These are phyloP conservation scores for Podospora appendiculata DNA, from an alignment of 495 filamentous ascomycete genomes.

Conservation along the genomic window DNA sequence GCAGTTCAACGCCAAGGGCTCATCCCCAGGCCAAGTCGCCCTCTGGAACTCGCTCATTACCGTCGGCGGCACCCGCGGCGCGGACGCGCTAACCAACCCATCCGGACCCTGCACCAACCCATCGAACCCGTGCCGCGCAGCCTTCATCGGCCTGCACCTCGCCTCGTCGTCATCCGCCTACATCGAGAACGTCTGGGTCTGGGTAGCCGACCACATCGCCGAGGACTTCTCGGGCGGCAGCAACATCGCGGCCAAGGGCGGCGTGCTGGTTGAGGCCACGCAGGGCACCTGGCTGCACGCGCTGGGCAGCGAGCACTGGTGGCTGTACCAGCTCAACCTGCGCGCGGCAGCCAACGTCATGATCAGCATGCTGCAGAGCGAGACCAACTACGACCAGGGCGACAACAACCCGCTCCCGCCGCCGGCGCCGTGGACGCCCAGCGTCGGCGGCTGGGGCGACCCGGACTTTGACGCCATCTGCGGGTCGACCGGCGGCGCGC, in stretches of 20 bases:
- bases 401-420: constrained; percentile 52
- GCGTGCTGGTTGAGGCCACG: constrained; percentile 51
- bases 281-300: constrained; percentile 59
- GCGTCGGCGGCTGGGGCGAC: constrained; percentile 38
- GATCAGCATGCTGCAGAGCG: constrained; percentile 74
- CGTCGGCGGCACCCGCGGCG: constrained; percentile 51
- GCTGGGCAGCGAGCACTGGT: constrained; percentile 65
- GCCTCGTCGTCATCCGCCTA: constrained; percentile 50
- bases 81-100: constrained; percentile 23
- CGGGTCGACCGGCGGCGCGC: constrained; percentile 11
- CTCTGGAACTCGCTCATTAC: constrained; percentile 55
- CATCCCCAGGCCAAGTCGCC: constrained; percentile 47
- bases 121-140: constrained; percentile 52
- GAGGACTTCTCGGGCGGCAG: constrained; percentile 46
- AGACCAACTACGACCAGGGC: constrained; percentile 84
- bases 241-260: constrained; percentile 32
- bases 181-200: constrained; percentile 63
- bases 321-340: constrained; percentile 70
- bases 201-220: constrained; percentile 67
- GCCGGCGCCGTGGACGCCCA: constrained; percentile 43
- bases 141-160: constrained; percentile 61
- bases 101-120: constrained; percentile 33
- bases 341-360: constrained; percentile 65
- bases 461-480: constrained; percentile 46
- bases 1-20: constrained; percentile 53